Evolutionary conservation across 192 early-diverging fungal genomes (phyloP).

Genomic region (Backusella circina): DNA sequence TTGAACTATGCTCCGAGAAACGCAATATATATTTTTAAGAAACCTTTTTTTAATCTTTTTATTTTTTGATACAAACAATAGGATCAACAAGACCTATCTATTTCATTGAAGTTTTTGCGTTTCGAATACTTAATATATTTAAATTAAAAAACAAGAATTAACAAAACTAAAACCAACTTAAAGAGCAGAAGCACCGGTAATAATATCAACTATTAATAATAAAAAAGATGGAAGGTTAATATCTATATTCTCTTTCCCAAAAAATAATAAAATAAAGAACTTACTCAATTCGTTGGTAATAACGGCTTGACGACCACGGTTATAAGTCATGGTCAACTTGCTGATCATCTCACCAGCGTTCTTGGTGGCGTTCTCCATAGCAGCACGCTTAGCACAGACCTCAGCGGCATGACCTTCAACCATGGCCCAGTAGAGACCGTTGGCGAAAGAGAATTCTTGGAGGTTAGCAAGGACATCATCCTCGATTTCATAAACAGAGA

Average conservation of each 20-base stretch:
- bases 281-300: slow-evolving; percentile 95
- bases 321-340: slow-evolving; percentile 94
- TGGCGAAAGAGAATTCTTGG: slow-evolving; percentile 92
- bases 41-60: neutral
- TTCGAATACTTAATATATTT: neutral
- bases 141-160: slow-evolving; percentile 2
- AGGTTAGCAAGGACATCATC: slow-evolving; percentile 84
- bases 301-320: slow-evolving; percentile 94
- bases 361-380: slow-evolving; percentile 99
- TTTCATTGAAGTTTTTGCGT: neutral
- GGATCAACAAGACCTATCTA: neutral
- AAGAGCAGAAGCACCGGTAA: slow-evolving; percentile 92
- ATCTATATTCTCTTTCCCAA: neutral
- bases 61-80: slow-evolving; percentile 7
- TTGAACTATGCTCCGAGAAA: too few species aligned
- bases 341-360: slow-evolving; percentile 98
- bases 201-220: slow-evolving; percentile 74
- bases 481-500: slow-evolving; percentile 90
- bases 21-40: neutral
- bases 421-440: slow-evolving; percentile 92
- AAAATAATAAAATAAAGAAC: slow-evolving; percentile 19
- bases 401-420: slow-evolving; percentile 96
- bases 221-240: neutral
- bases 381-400: slow-evolving; percentile 93
- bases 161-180: slow-evolving; percentile 38